phyloP scores from a whole-genome alignment of 2,329 filamentous ascomycete genomes.

The Alternaria sp. region DNA sequence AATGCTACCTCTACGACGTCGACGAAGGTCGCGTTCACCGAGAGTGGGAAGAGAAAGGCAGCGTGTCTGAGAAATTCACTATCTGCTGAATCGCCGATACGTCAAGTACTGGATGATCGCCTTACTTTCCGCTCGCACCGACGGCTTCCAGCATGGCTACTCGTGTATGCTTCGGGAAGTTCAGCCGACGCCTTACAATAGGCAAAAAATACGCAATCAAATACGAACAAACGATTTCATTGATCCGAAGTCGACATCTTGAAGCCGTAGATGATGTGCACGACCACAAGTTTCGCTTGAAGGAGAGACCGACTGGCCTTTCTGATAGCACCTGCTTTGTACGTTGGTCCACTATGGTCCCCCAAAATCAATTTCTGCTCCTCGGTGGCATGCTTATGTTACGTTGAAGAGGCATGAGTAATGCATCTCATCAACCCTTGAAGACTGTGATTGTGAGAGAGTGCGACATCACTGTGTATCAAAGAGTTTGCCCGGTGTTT shows the following conservation, averaged over 20 bases:
- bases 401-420: background rate
- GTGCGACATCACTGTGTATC: too few species aligned
- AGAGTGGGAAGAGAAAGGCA: conserved; percentile 2
- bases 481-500: too few species aligned
- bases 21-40: background rate
- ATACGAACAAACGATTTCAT: background rate
- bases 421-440: background rate
- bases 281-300: background rate
- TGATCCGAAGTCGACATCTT: fast-evolving
- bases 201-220: fast-evolving
- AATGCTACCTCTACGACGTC: conserved; percentile 7
- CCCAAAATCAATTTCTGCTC: background rate
- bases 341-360: background rate
- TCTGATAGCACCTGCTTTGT: background rate
- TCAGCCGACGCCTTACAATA: background rate
- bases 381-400: background rate
- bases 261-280: background rate
- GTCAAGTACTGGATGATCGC: too few species aligned
- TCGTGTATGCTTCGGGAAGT: background rate
- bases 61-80: background rate
- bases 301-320: background rate
- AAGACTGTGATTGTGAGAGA: too few species aligned
- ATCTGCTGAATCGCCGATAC: background rate
- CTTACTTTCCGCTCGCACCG: background rate
- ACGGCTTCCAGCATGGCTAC: background rate